A percentile compares a stretch with the other conserved stretches of the same genome.
These are phyloP conservation scores for Lasiosphaeria ovina DNA, from an alignment of 495 filamentous ascomycete genomes.

Conservation along the genomic window DNA sequence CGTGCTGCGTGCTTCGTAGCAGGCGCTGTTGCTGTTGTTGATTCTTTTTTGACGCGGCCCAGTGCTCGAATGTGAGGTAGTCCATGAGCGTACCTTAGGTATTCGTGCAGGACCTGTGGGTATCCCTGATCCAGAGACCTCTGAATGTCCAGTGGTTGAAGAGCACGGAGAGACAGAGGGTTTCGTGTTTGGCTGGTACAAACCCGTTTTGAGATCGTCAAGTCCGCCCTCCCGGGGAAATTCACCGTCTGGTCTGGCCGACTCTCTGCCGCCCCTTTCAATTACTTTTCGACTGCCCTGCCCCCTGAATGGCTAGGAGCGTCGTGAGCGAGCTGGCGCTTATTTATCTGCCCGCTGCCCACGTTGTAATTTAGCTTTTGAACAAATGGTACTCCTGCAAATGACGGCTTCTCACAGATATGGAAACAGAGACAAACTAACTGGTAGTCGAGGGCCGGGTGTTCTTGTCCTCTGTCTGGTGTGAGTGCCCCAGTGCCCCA, in stretches of 20 bases:
- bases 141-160: neutral
- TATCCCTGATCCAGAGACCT: neutral
- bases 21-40: neutral
- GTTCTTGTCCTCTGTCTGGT: no score
- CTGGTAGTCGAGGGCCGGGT: no score
- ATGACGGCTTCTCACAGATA: no score
- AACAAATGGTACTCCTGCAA: neutral
- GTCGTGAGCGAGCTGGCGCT: no score
- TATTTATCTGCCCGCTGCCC: no score
- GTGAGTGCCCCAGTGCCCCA: no score
- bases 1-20: neutral
- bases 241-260: neutral
- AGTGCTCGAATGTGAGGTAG: no score
- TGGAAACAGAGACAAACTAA: no score
- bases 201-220: neutral
- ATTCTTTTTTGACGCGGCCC: neutral
- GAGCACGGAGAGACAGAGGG: neutral
- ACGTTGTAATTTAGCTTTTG: neutral
- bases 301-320: neutral
- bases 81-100: no score
- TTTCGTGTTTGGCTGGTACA: neutral
- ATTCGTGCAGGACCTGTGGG: neutral
- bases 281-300: neutral
- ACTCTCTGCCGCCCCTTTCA: neutral
- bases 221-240: neutral